Evolutionary conservation across 163 green algal species (phyloP).

Genomic region (Scenedesmus sp.): DNA sequence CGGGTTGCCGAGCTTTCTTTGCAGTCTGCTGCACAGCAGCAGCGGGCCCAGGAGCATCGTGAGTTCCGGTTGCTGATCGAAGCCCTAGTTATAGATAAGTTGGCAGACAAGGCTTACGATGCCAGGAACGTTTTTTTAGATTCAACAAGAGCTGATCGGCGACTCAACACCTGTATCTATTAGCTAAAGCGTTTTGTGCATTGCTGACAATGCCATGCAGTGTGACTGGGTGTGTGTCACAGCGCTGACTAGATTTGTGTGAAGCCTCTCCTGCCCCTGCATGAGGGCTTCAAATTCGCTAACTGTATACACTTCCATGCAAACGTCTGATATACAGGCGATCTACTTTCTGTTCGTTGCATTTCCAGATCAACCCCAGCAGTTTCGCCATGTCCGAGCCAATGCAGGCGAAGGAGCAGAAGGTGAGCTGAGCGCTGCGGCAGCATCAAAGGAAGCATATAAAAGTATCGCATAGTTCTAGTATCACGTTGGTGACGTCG

Average conservation of each 20-base stretch:
- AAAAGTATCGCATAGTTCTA: background rate
- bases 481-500: background rate
- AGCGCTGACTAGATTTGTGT: background rate
- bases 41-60: slow-evolving; percentile 20
- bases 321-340: background rate
- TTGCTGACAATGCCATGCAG: background rate
- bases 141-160: background rate
- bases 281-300: no score
- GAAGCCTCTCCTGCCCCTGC: background rate
- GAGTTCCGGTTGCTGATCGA: background rate
- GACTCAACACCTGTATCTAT: background rate
- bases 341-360: background rate
- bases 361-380: background rate
- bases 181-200: background rate
- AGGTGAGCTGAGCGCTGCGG: background rate
- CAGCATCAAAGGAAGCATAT: background rate
- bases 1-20: background rate
- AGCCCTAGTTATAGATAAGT: background rate
- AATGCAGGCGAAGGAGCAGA: slow-evolving; percentile 30
- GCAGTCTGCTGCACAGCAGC: slow-evolving; percentile 31
- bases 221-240: background rate
- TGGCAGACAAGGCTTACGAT: background rate
- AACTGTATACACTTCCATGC: no score
- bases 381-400: slow-evolving; percentile 31
- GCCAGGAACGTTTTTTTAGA: background rate